These are phyloP conservation scores for Ustilago esculenta DNA, from an alignment of 1,284 basidiomycete species.

Conservation along the genomic window DNA sequence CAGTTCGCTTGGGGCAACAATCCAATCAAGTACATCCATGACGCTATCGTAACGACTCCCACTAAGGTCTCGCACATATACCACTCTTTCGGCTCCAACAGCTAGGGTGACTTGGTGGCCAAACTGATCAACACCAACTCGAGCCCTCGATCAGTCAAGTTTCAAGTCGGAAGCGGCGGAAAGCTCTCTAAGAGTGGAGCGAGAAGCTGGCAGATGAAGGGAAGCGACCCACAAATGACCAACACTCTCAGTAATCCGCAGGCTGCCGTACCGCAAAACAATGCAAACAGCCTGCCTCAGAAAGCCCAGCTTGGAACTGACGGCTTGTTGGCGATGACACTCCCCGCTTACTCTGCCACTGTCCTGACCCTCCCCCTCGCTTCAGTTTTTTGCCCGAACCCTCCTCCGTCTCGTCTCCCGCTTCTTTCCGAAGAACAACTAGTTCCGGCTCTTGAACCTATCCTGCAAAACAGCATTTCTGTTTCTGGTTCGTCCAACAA, in stretches of 20 bases:
- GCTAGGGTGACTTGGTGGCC: slow-evolving; percentile 22
- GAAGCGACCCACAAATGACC: slow-evolving; percentile 24
- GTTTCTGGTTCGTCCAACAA: not conserved
- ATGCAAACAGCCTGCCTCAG: slow-evolving; percentile 10
- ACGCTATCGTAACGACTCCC: slow-evolving; percentile 12
- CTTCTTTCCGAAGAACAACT: no score
- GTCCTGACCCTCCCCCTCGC: slow-evolving; percentile 14
- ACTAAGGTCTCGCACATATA: slow-evolving; percentile 26
- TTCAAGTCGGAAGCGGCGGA: slow-evolving; percentile 16
- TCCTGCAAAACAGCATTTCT: no score
- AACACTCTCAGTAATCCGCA: slow-evolving; percentile 31
- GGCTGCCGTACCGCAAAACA: slow-evolving; percentile 13
- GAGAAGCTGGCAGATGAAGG: slow-evolving; percentile 34
- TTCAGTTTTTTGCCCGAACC: no score
- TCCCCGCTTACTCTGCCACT: slow-evolving; percentile 24
- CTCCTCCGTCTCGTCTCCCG: no score
- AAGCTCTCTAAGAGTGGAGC: slow-evolving; percentile 17
- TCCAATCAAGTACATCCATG: slow-evolving; percentile 39
- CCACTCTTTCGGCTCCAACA: slow-evolving; percentile 37
- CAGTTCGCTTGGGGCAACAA: slow-evolving; percentile 71
- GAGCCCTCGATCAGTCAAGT: slow-evolving; percentile 3
- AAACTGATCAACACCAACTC: slow-evolving; percentile 46
- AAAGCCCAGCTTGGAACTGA: slow-evolving; percentile 6
- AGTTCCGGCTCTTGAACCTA: no score
- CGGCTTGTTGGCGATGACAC: slow-evolving; percentile 15